Base-by-base conservation (phyloP, 495 filamentous ascomycete species). In the Aspergillus avenaceus region DNA sequence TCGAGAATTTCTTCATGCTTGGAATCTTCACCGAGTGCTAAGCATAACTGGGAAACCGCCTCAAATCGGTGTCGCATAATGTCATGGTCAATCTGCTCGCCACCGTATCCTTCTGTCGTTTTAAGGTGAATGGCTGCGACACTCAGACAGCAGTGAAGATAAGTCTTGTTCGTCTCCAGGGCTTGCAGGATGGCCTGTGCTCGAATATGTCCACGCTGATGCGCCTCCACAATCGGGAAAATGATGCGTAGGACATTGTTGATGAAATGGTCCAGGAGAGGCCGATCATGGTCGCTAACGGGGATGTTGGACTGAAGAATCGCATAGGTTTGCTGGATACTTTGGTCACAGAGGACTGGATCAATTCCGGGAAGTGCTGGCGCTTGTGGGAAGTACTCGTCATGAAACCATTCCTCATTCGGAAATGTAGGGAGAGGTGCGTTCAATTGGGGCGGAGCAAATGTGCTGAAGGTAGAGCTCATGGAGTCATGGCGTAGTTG, bases 71-170 rank as follows among this genome's bases (percentile, higher is more conserved):
- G 91, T 49, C 88, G 83, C 81, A 96, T 87, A 56, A 98, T 96
- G 62, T 97, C 91, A 57, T 84, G 81, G 69, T 97, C 91, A 50
- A 89, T 84, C 53, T 90, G 82, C 49, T 95, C 89, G 26, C 80
- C 82, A 34, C 75, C 71, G 16, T 88, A 65, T 24, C 84, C 71
- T 52, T 74, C 71, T 0, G 85, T 87, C 0, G 88, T 84, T 74
- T 97, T 97, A 59, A 86, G 83, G 68, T 98, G 93, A 58, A 95
- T 87, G n/a, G 92, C 92, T 12, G 93, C 79, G 53, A 96, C 91
- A 75, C 91, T 96, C 49, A 98, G 74, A 70, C 93, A 97, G 70
- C 91, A 97, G 72, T 96, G 91, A 14, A 96, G 76, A 67, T 97
- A 98, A 52, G 81, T 87, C 63, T 89, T 91, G 79, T 97, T 98